Evolutionary conservation across 2,329 filamentous ascomycete genomes (phyloP), one percentile per base, ranked within the genome.

Genomic region (Botrytis porri): DNA sequence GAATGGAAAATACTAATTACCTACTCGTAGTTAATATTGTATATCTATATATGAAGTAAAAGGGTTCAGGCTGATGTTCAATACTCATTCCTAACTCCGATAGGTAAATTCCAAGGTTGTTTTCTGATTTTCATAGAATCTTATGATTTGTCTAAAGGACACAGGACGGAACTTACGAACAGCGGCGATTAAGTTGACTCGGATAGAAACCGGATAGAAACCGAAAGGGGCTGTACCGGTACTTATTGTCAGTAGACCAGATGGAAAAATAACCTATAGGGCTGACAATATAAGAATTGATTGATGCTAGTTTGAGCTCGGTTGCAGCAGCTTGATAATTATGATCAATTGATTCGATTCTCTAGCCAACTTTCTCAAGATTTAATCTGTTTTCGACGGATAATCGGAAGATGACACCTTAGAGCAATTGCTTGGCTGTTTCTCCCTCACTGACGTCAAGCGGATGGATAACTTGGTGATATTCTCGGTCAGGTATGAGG

Each of bases 391-490:
- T 3, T 48, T 10, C 6, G 20, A 48, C 63, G 43, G 43, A 37
- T 65, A 65, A 48, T 35, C 63, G 63, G 41, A 48, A 35, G 32
- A 32, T 25, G 29, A 29, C 25, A 22, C 16, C 43, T 43, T 22
- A 48, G 57, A 67, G 25, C 14, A 39, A 41, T 66, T 66, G 32
- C 45, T 54, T 57, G 64, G 45, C 45, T 66, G 45, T 10, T n/a
- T 66, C n/a, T 57, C 51, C 12, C 8, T 12, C 32, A 54, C 45
- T 69, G 65, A 69, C 65, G 65, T 69, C 65, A 69, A 69, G 65
- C n/a, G 48, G 61, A 35, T 51, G 48, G 61, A 35, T 51, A 66
- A 62, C 37, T 41, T 41, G 37, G 12, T 62, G 60, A 62, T 62
- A n/a, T 39, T 18, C 51, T 29, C 51, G 18, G n/a, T 57, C 51